phyloP scores from a whole-genome alignment of 2,329 filamentous ascomycete genomes.

The Cladosporium sp. region DNA sequence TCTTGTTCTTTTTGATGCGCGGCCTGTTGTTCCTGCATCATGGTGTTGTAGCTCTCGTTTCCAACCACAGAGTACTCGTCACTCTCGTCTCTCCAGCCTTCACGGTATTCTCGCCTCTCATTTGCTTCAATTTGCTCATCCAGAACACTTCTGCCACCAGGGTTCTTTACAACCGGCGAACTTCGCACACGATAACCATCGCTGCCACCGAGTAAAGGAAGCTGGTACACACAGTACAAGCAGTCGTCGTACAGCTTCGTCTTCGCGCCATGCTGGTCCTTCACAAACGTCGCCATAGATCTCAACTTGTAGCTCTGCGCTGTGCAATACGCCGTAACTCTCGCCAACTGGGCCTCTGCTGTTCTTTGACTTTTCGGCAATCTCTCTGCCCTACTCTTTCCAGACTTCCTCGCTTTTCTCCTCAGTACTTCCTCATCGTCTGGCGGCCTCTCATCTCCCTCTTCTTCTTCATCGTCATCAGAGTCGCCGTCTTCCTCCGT shows the following conservation, averaged over 20 bases:
- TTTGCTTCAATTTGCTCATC: constrained; percentile 96
- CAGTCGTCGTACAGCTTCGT: constrained; percentile 98
- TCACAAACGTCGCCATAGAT: constrained; percentile 80
- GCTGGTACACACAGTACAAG: constrained; percentile 89
- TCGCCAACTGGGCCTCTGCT: constrained; percentile 67
- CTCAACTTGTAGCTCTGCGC: constrained; percentile 90
- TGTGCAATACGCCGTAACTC: constrained; percentile 93
- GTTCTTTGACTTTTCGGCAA: constrained; percentile 81
- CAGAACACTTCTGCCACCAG: constrained; percentile 84
- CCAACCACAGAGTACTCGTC: constrained; percentile 50
- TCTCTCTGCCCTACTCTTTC: constrained; percentile 92
- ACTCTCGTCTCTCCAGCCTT: constrained; percentile 83
- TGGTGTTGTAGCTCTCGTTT: constrained; percentile 18
- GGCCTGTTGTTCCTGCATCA: constrained; percentile 15
- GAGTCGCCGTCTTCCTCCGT: constrained; percentile 50
- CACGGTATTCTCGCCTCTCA: constrained; percentile 81
- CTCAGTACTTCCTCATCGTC: constrained; percentile 64
- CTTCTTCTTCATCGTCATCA: constrained; percentile 49
- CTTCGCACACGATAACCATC: constrained; percentile 87
- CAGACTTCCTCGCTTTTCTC: constrained; percentile 53
- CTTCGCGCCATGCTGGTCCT: constrained; percentile 79
- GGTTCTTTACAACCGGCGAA: constrained; percentile 85
- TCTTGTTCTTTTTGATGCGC: constrained; percentile 11
- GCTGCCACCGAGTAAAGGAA: constrained; percentile 77
- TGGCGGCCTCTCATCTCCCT: constrained; percentile 56